Evolutionary conservation across 352 stramenopile species (phyloP).

Genomic region (Phytopythium cucurbitacearum): DNA sequence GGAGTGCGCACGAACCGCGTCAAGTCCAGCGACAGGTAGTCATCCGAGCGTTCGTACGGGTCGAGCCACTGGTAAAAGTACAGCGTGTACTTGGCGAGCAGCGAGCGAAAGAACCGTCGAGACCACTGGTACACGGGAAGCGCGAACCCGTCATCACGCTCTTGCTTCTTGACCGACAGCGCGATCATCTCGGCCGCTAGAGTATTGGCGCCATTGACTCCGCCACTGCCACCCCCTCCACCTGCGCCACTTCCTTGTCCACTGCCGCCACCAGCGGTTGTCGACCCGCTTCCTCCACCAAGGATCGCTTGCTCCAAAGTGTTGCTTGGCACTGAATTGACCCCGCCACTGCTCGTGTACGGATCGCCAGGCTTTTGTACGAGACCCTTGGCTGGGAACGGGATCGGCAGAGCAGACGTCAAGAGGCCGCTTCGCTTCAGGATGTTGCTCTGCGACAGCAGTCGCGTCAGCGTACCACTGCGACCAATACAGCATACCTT

Average conservation of each 20-base stretch:
- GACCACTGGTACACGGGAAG: slow-evolving; percentile 81
- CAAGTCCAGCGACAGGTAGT: slow-evolving; percentile 60
- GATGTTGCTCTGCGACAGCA: slow-evolving; percentile 56
- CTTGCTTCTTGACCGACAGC: slow-evolving; percentile 64
- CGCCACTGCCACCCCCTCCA: slow-evolving; percentile 15
- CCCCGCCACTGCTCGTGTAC: slow-evolving; percentile 31
- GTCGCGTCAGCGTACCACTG: slow-evolving; percentile 46
- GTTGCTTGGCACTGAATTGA: slow-evolving; percentile 37
- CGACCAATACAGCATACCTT: background rate
- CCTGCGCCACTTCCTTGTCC: slow-evolving; percentile 6
- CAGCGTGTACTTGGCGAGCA: slow-evolving; percentile 80
- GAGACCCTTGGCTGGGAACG: slow-evolving; percentile 16
- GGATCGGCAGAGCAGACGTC: slow-evolving; percentile 27
- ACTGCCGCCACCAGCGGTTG: slow-evolving; percentile 6
- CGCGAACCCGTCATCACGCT: slow-evolving; percentile 73
- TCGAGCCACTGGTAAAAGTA: slow-evolving; percentile 82
- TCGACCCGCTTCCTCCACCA: slow-evolving; percentile 20
- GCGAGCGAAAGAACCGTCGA: slow-evolving; percentile 75
- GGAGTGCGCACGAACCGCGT: slow-evolving; percentile 70
- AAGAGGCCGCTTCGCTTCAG: slow-evolving; percentile 43
- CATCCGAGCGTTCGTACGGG: slow-evolving; percentile 52
- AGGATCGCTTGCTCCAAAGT: slow-evolving; percentile 70
- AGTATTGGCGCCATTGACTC: slow-evolving; percentile 29
- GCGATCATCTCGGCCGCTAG: slow-evolving; percentile 79
- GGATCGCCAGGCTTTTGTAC: slow-evolving; percentile 41